Evolutionary conservation across 495 filamentous ascomycete genomes (phyloP).

Genomic region (Chaetomium tenue): DNA sequence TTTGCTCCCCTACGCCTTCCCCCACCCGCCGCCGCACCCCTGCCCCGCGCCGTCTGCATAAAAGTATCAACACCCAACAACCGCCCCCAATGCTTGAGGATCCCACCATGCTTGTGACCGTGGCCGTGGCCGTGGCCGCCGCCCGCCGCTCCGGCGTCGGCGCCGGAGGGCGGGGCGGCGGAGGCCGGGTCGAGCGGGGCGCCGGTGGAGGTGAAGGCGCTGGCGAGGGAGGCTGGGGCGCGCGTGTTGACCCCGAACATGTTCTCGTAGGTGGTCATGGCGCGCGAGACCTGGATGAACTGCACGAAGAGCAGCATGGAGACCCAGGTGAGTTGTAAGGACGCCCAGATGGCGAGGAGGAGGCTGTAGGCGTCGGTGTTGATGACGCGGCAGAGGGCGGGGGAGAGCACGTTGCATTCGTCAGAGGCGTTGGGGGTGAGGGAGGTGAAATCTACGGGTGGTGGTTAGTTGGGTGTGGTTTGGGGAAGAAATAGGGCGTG

Average conservation of each 20-base stretch:
- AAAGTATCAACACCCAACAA: slow-evolving; percentile 90
- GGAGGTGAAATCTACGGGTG: slow-evolving; percentile 37
- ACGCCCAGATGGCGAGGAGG: slow-evolving; percentile 71
- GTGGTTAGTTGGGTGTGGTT: neutral
- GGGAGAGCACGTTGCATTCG: slow-evolving; percentile 74
- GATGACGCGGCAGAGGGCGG: slow-evolving; percentile 67
- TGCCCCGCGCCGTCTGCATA: slow-evolving; percentile 70
- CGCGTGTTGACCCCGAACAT: slow-evolving; percentile 70
- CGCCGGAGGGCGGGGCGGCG: slow-evolving; percentile 34
- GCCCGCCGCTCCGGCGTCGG: slow-evolving; percentile 29
- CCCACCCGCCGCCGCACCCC: slow-evolving; percentile 45
- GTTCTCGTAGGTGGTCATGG: slow-evolving; percentile 92
- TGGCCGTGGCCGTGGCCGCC: slow-evolving; percentile 43
- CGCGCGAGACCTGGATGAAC: slow-evolving; percentile 82
- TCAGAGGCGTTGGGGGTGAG: slow-evolving; percentile 34
- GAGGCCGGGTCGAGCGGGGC: slow-evolving; percentile 61
- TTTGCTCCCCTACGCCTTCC: slow-evolving; percentile 51
- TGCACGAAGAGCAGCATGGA: slow-evolving; percentile 94
- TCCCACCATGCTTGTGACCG: slow-evolving; percentile 54
- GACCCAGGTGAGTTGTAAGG: slow-evolving; percentile 86
- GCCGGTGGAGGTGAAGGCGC: slow-evolving; percentile 74
- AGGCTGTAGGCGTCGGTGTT: slow-evolving; percentile 82
- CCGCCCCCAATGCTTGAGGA: slow-evolving; percentile 73
- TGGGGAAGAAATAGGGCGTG: slow-evolving; percentile 11
- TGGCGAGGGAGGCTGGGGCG: slow-evolving; percentile 63